Evolutionary conservation across 2,329 filamentous ascomycete species (phyloP).

Genomic region (Didymella segeticola): DNA sequence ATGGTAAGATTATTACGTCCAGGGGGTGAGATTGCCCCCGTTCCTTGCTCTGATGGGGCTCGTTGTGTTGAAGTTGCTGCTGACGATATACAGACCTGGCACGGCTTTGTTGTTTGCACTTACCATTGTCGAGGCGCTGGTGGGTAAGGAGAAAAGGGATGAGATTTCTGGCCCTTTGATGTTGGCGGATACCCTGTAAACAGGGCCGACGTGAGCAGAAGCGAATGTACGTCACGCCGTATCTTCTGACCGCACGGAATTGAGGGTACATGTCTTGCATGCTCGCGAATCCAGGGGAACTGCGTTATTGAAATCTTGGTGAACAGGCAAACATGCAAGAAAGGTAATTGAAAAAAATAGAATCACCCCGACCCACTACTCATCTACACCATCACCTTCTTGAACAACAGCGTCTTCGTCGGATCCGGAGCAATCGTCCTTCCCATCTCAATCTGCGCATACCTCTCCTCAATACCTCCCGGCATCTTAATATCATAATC

Average conservation of each 20-base stretch:
- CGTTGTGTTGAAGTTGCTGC: background rate
- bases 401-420: conserved; percentile 27
- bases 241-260: too few relatives aligned
- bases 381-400: conserved; percentile 19
- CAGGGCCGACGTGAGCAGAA: too few relatives aligned
- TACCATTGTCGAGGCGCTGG: conserved; percentile 47
- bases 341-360: too few relatives aligned
- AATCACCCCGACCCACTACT: too few relatives aligned
- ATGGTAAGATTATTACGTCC: conserved; percentile 45
- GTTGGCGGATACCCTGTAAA: conserved; percentile 39
- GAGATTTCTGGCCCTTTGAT: conserved; percentile 59
- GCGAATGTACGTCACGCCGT: too few relatives aligned
- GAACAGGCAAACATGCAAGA: too few relatives aligned
- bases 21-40: conserved; percentile 36
- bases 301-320: too few relatives aligned
- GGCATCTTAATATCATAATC: conserved; percentile 39
- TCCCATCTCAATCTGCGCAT: conserved; percentile 24
- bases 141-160: conserved; percentile 55
- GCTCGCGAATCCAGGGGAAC: too few relatives aligned
- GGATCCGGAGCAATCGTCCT: conserved; percentile 20
- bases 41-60: background rate
- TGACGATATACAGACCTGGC: conserved; percentile 37
- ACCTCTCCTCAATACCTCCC: conserved; percentile 23
- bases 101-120: conserved; percentile 49
- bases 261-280: too few relatives aligned